Conservation (phyloP, 164 flowering plant genomes). For the Kingdonia uniflora region DNA sequence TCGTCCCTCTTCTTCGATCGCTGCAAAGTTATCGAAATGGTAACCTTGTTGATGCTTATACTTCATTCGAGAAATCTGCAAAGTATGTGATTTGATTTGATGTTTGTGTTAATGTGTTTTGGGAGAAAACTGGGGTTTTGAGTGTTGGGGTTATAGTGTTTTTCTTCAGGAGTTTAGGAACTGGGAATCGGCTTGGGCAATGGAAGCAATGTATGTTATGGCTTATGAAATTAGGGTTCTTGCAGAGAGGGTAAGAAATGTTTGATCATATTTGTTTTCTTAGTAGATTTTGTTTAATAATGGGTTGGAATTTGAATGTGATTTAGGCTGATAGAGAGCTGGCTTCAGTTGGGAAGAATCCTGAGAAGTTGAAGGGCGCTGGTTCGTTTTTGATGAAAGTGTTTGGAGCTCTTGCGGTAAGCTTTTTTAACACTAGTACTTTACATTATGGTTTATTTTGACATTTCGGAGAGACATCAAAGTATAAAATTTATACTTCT, state of each 20-base stretch:
- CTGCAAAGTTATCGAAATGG: constrained; percentile 53
- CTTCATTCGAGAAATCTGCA: constrained; percentile 73
- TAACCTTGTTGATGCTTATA: constrained; percentile 58
- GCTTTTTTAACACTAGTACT: constrained; percentile 11
- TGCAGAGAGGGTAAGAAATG: constrained; percentile 64
- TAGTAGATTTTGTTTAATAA: neutral
- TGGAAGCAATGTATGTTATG: constrained; percentile 67
- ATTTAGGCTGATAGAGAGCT: constrained; percentile 85
- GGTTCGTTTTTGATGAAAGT: constrained; percentile 98
- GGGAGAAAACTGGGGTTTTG: neutral
- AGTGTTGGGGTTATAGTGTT: constrained; percentile 42
- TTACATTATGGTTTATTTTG: neutral
- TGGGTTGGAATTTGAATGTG: neutral
- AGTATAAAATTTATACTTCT: too few species aligned
- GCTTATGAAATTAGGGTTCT: constrained; percentile 88
- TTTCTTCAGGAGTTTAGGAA: constrained; percentile 90
- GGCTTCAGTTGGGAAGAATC: constrained; percentile 65
- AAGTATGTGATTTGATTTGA: constrained; percentile 32
- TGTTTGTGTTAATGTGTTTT: neutral
- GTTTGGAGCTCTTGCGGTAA: constrained; percentile 95
- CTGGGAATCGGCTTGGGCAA: constrained; percentile 98
- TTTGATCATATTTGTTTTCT: neutral
- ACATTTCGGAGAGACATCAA: neutral
- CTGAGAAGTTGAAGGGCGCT: constrained; percentile 94
- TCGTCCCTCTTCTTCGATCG: constrained; percentile 48